A percentile compares a stretch with the other conserved stretches of the same genome.
Conservation (phyloP, 2,329 filamentous ascomycete species). For the Aspergillus japonicus region DNA sequence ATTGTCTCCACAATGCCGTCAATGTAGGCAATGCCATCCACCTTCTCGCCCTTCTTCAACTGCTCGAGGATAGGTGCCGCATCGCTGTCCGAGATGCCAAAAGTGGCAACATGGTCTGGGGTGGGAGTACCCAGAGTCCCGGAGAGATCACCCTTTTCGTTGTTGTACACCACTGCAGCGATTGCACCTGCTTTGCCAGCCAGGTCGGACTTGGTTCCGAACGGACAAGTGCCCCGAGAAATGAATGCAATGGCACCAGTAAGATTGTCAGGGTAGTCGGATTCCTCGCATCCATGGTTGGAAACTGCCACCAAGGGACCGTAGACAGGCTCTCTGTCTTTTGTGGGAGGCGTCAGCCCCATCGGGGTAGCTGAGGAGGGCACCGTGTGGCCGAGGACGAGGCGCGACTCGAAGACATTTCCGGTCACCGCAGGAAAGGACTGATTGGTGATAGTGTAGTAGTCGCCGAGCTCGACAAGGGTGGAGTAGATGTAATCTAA, state of each 20-base stretch:
- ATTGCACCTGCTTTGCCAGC: slow-evolving; percentile 70
- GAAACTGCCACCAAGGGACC: slow-evolving; percentile 52
- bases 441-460: slow-evolving; percentile 48
- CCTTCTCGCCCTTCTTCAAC: slow-evolving; percentile 48
- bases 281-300: slow-evolving; percentile 61
- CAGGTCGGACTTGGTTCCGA: slow-evolving; percentile 67
- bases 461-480: slow-evolving; percentile 42
- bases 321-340: slow-evolving; percentile 38
- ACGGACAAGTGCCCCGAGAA: slow-evolving; percentile 66
- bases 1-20: slow-evolving; percentile 48
- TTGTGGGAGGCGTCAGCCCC: slow-evolving; percentile 58
- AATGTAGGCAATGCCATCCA: slow-evolving; percentile 44
- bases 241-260: slow-evolving; percentile 68
- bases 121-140: slow-evolving; percentile 66
- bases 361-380: slow-evolving; percentile 59
- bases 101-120: slow-evolving; percentile 58
- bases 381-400: slow-evolving; percentile 57
- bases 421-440: slow-evolving; percentile 61
- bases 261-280: slow-evolving; percentile 61
- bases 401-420: slow-evolving; percentile 58
- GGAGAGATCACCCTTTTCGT: slow-evolving; percentile 59
- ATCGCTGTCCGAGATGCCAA: slow-evolving; percentile 63
- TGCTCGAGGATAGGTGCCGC: slow-evolving; percentile 58
- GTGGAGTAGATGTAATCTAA: slow-evolving; percentile 61
- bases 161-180: slow-evolving; percentile 74